Evolutionary conservation across 1,284 basidiomycete genomes (phyloP), one percentile per base, ranked within the genome.

Genomic region (Amylostereum chailletii): DNA sequence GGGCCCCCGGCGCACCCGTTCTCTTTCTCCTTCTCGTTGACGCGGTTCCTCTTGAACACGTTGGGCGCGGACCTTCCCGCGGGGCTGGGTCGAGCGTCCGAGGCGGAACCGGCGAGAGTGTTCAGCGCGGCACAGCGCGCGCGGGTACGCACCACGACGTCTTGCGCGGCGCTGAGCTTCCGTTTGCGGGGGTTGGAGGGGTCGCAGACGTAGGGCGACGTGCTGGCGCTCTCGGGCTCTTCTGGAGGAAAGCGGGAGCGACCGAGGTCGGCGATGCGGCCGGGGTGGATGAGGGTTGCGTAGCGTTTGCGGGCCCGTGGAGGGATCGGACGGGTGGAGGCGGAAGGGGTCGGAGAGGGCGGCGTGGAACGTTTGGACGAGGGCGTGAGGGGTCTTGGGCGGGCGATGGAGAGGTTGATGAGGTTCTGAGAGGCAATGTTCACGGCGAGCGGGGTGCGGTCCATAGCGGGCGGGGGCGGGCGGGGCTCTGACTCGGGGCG

Each of bases 111-210:
- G n/a, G 45, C 11, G 9, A 55, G 46, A 29, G 53, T 45, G 10
- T 55, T 49, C 26, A 49, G 47, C 30, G 53, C 51, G 2, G 54
- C 55, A 54, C 55, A 56, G 7, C 47, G 44, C 4, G 55, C 55
- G 33, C 51, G 51, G 0, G 45, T 42, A 8, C 46, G 45, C 5
- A 51, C 55, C 2, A 45, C 51, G 7, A 56, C 47, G 29, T 53
- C 51, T 39, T 55, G 48, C 3, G 55, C 55, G 4, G 46, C 46
- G 34, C 55, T 56, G 4, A 56, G 45, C 34, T 56, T 55, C 2
- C 55, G 55, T n/a, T 45, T 45, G 2, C 55, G 51, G 0, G 46
- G 51, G 3, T 10, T 34, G 11, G 5, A 10, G 19, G 41, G n/a
- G 34, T n/a, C 8, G 11, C 31, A 11, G 11, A 33, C 5, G 10